phyloP scores from a whole-genome alignment of 192 early-diverging fungal species.

The Backusella westeae region DNA sequence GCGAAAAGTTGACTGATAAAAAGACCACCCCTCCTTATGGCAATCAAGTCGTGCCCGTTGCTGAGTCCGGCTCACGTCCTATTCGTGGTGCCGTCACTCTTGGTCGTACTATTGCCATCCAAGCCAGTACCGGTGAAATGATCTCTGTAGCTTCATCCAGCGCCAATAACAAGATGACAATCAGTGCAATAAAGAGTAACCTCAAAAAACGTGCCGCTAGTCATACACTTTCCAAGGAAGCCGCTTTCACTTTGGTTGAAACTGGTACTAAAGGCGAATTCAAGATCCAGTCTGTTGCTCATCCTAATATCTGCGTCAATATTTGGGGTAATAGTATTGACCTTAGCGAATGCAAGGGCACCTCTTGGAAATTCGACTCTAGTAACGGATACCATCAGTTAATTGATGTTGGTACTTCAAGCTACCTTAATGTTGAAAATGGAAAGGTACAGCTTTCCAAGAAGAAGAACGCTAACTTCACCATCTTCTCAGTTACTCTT shows the following conservation, averaged over 20 bases:
- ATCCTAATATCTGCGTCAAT: neutral
- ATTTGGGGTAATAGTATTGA: neutral
- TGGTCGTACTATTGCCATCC: slow-evolving; percentile 10
- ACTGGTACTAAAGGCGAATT: neutral
- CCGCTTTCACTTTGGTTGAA: neutral
- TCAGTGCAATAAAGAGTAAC: neutral
- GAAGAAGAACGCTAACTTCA: neutral
- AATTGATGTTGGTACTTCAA: neutral
- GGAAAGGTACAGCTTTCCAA: neutral
- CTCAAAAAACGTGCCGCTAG: neutral
- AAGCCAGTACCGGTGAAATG: neutral
- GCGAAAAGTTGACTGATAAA: neutral
- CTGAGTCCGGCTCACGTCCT: slow-evolving; percentile 8
- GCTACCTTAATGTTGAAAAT: neutral
- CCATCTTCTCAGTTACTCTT: neutral
- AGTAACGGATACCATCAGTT: neutral
- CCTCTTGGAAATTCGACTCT: neutral
- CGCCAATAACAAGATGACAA: neutral
- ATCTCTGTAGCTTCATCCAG: neutral
- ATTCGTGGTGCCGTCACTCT: slow-evolving; percentile 18
- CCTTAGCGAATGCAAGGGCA: neutral
- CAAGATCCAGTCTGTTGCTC: neutral
- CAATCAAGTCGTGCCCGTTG: slow-evolving; percentile 13
- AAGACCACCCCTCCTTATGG: slow-evolving; percentile 17
- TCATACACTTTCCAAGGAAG: neutral